Evolutionary conservation across 2,329 filamentous ascomycete genomes (phyloP), one percentile per base, ranked within the genome.

Genomic region (Alternaria tenuissima): DNA sequence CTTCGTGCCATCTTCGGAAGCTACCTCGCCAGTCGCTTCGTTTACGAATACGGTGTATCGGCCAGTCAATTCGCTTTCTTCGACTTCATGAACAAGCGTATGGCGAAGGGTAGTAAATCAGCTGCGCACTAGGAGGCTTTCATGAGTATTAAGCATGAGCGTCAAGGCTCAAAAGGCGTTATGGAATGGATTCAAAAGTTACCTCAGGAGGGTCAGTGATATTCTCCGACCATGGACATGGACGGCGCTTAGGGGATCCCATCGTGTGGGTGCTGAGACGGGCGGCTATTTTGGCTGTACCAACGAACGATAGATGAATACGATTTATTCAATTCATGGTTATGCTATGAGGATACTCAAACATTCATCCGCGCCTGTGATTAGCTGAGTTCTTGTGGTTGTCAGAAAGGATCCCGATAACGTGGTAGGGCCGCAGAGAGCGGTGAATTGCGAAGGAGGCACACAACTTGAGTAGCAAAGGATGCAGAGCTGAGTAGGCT

Each of bases 31-130:
- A 96, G 91, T 75, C 91, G 95, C 43, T 99, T 99, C 78, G 93
- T 99, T 41, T 99, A 99, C 80, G 89, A 96, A 78, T 95, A 94
- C 78, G 95, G 95, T 73, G 94, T 93, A 77, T 90, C 88, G 68
- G 94, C 95, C 5, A 95, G 91, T 83, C 94, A 97, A 75, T 98
- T 99, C 83, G 93, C 94, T 39, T 99, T 99, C 85, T 99, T 96
- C 81, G 93, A 96, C 78, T 99, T 98, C 70, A 84, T 84, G 82
- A 83, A 81, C 72, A 78, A 82, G 69, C 76, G 82, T 24, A 83
- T 83, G 78, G 73, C 75, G 12, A 80, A 78, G 66, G 57, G 52
- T 20, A 55, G 38, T 32, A 38, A 51, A 22, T 20, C 52, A 18
- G 28, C 55, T 30, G 49, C 61, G 52, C 60, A 57, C 46, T 66